Percentiles rank a stretch among this genome's conserved stretches.
These are phyloP conservation scores for Xylariales sp. DNA, from an alignment of 2,329 filamentous ascomycete genomes.

Conservation along the genomic window DNA sequence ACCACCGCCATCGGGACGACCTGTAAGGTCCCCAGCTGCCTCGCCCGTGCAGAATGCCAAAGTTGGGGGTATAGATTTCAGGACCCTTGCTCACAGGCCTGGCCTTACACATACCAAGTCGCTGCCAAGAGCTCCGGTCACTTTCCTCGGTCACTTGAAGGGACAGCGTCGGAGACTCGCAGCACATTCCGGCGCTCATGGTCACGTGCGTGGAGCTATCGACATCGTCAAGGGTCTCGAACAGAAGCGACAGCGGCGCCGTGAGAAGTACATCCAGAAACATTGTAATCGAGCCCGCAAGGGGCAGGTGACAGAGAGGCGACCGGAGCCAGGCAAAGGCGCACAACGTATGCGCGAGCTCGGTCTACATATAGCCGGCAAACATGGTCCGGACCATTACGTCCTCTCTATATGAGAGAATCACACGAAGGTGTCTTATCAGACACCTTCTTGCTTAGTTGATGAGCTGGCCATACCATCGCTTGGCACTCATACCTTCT, in stretches of 20 bases:
- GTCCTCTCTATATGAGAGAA: slow-evolving; percentile 63
- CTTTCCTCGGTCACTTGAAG: slow-evolving; percentile 54
- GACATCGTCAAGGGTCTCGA: slow-evolving; percentile 97
- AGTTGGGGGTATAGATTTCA: slow-evolving; percentile 34
- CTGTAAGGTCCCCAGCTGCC: slow-evolving; percentile 40
- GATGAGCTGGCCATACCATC: neutral
- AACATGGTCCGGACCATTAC: slow-evolving; percentile 68
- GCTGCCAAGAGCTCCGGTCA: slow-evolving; percentile 71
- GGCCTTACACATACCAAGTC: slow-evolving; percentile 77
- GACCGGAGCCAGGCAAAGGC: slow-evolving; percentile 76
- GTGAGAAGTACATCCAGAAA: slow-evolving; percentile 69
- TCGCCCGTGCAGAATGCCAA: slow-evolving; percentile 34
- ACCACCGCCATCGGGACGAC: slow-evolving; percentile 56
- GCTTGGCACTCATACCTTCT: slow-evolving; percentile 4
- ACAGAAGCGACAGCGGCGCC: slow-evolving; percentile 82
- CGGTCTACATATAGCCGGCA: slow-evolving; percentile 82
- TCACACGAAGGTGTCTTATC: slow-evolving; percentile 2
- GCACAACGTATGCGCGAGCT: slow-evolving; percentile 92
- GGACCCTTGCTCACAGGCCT: slow-evolving; percentile 53
- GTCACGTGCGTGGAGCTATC: slow-evolving; percentile 84
- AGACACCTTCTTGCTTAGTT: neutral
- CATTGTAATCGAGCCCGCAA: slow-evolving; percentile 80
- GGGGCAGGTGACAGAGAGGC: slow-evolving; percentile 55
- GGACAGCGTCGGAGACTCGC: slow-evolving; percentile 31
- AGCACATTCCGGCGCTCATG: slow-evolving; percentile 35